These are phyloP conservation scores for Hyphopichia khmerensis DNA, from an alignment of 1,139 yeast species.

Conservation along the genomic window DNA sequence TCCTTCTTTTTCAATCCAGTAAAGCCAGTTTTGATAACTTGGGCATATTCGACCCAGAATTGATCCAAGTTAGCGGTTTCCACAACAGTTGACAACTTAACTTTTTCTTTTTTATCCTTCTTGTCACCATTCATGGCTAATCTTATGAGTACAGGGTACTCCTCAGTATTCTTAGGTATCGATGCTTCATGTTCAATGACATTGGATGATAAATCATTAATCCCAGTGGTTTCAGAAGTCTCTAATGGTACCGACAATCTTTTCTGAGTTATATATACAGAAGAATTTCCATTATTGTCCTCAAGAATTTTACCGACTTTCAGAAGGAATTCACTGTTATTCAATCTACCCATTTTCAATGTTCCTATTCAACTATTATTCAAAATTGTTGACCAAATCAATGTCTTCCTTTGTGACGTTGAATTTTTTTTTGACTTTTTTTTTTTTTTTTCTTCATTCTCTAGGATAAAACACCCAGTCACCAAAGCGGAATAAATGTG, in stretches of 20 bases:
- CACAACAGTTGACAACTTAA: conserved; percentile 65
- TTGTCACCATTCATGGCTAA: conserved; percentile 53
- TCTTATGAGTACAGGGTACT: conserved; percentile 54
- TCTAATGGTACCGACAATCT: conserved; percentile 31
- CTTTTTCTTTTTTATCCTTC: conserved; percentile 40
- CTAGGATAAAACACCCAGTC: not conserved
- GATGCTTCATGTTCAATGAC: conserved; percentile 22
- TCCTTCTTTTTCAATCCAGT: conserved; percentile 53
- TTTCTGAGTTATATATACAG: conserved; percentile 46
- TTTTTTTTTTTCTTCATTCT: not conserved
- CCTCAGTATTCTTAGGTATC: conserved; percentile 13
- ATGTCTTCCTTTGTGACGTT: not conserved
- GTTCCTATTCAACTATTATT: not conserved
- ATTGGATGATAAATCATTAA: conserved; percentile 37
- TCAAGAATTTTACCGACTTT: conserved; percentile 27
- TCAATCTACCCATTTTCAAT: conserved; percentile 34
- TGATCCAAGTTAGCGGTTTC: conserved; percentile 52
- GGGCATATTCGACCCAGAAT: conserved; percentile 71
- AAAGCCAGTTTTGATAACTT: conserved; percentile 56
- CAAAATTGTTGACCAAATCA: not conserved
- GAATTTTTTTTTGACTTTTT: not conserved
- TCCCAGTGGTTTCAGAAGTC: conserved; percentile 2
- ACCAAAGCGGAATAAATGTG: not conserved
- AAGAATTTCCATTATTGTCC: conserved; percentile 37
- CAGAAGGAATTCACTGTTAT: conserved; percentile 37